Conservation (phyloP, 1,139 yeast genomes). For the Candida albicans region DNA sequence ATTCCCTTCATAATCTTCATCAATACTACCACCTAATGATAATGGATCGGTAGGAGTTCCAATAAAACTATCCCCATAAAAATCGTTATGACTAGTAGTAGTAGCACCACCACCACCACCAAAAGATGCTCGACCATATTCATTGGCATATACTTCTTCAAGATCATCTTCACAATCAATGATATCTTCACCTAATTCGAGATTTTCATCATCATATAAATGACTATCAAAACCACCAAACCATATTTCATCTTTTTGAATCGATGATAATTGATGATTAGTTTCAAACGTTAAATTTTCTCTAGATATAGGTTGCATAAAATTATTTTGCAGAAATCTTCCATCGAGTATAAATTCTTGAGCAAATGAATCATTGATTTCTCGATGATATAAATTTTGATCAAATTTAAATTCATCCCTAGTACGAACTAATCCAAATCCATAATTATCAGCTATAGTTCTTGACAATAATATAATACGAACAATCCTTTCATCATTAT, state of each 20-base stretch:
- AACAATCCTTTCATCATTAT: slow-evolving; percentile 48
- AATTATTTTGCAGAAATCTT: slow-evolving; percentile 44
- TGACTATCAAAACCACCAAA: slow-evolving; percentile 20
- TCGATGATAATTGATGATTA: slow-evolving; percentile 12
- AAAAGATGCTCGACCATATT: slow-evolving; percentile 8
- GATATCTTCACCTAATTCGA: slow-evolving; percentile 19
- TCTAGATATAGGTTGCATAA: slow-evolving; percentile 36
- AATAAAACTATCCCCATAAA: slow-evolving; percentile 27
- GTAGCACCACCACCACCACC: slow-evolving; percentile 18
- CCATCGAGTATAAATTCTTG: slow-evolving; percentile 44
- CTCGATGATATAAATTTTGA: slow-evolving; percentile 25
- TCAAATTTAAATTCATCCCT: slow-evolving; percentile 47
- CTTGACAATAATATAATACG: slow-evolving; percentile 53
- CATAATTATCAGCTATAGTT: slow-evolving; percentile 49
- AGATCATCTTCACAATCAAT: slow-evolving; percentile 22
- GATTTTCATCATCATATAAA: slow-evolving; percentile 16
- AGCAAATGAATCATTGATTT: slow-evolving; percentile 17
- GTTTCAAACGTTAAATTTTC: slow-evolving; percentile 25
- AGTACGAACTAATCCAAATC: slow-evolving; percentile 54
- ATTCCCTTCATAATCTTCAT: slow-evolving; percentile 33
- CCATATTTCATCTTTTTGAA: slow-evolving; percentile 27
- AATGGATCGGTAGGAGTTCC: slow-evolving; percentile 23
- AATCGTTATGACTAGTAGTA: slow-evolving; percentile 18
- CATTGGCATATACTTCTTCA: slow-evolving; percentile 20
- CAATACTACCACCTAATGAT: slow-evolving; percentile 7